These are phyloP conservation scores for Paraurostyla sp. DNA, from an alignment of 73 alveolate species.

Conservation along the genomic window DNA sequence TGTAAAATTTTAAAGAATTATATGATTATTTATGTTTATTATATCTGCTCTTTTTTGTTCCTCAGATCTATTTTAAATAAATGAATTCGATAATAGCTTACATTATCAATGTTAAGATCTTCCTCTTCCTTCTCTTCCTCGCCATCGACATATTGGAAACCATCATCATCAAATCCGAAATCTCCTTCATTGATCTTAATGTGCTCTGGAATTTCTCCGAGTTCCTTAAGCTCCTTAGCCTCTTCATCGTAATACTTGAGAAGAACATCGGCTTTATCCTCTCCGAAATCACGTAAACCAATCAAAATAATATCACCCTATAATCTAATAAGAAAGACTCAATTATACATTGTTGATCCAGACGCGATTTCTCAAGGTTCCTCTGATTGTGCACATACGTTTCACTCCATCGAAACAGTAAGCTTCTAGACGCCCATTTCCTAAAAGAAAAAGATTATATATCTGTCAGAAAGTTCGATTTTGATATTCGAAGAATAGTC, in stretches of 20 bases:
- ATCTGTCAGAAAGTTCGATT: background rate
- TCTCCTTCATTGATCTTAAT: conserved; percentile 78
- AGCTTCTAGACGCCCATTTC: conserved; percentile 97
- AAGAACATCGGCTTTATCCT: conserved; percentile 96
- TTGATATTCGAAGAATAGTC: too few relatives aligned
- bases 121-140: conserved; percentile 65
- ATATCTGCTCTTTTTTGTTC: background rate
- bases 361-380: conserved; percentile 95
- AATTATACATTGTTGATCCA: conserved; percentile 86
- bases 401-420: conserved; percentile 95
- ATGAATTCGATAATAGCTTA: background rate
- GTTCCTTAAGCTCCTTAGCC: conserved; percentile 91
- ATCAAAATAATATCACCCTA: conserved; percentile 95
- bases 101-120: conserved; percentile 55
- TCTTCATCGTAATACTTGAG: conserved; percentile 96
- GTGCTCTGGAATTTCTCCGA: conserved; percentile 95
- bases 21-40: too few relatives aligned
- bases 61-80: conserved; percentile 29
- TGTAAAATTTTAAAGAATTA: too few relatives aligned
- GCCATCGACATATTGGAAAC: conserved; percentile 38
- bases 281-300: conserved; percentile 96
- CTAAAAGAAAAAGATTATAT: conserved; percentile 61
- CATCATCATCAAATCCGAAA: conserved; percentile 66
- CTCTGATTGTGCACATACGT: conserved; percentile 96
- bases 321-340: background rate